Evolutionary conservation across 257 asterid genomes (phyloP), one percentile per base, ranked within the genome.

Genomic region (Datura wrightii): DNA sequence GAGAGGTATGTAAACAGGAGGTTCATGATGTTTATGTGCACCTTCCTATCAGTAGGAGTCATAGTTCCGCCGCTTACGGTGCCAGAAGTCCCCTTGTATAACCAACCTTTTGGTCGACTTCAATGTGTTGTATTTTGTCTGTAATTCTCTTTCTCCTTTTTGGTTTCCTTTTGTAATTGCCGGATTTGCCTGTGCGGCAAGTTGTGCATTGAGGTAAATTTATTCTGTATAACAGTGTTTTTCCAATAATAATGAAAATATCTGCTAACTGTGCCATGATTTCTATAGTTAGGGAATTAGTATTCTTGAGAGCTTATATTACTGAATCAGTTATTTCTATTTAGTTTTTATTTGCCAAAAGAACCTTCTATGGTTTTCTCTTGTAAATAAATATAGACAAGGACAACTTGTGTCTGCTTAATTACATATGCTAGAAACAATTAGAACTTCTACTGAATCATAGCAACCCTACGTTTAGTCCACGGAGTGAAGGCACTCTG

Each of bases 21-120:
- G 95, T 97, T 46, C 99, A 97, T 36, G 97, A 97, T 85, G 98
- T 97, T 74, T 97, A 95, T 74, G 97, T 92, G 79, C 94, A 93
- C 86, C 98, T 97, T 55, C 99, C 99, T 3, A 92, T 95, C 85
- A 95, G 97, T 86, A 91, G 98, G 90, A 91, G 96, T 85, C 94
- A 89, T 71, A 89, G 98, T 89, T 54, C 96, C 31, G 92, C 97
- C 39, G 90, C 94, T 87, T 92, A 89, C 67, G 89, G 86, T 58
- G 50, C 90, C 80, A 91, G 94, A 88, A 84, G 90, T 85, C 91
- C 98, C 71, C 82, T 89, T 66, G 98, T 91, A 88, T 96, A 90
- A 85, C 70, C 79, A 36, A 8, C 82, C 10, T 44, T 14, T 44
- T 50, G 50, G 1, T 86, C 62, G 14, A 56, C 41, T 83, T 31